Evolutionary conservation across 2,329 filamentous ascomycete genomes (phyloP).

Genomic region (Balansia obtecta): DNA sequence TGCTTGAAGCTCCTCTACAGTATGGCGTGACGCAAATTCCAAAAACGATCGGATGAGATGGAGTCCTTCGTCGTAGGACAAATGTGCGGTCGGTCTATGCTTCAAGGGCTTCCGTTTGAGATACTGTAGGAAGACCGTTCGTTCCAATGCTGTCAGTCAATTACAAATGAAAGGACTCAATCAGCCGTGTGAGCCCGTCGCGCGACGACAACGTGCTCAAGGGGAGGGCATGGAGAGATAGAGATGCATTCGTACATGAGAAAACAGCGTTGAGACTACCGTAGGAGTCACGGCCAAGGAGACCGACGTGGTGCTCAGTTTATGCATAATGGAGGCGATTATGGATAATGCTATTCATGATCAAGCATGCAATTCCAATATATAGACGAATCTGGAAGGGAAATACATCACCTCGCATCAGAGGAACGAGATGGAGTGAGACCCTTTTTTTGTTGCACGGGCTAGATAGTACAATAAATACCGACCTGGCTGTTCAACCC

Average conservation of each 20-base stretch:
- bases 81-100: conserved; percentile 75
- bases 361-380: neutral
- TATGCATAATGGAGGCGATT: conserved; percentile 26
- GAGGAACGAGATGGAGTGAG: neutral
- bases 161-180: neutral
- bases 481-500: too few relatives aligned
- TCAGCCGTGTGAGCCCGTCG: neutral
- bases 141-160: neutral
- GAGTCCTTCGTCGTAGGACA: conserved; percentile 90
- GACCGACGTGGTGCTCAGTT: conserved; percentile 69
- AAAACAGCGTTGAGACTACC: conserved; percentile 73
- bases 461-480: too few relatives aligned
- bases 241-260: conserved; percentile 50
- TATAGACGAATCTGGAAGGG: neutral
- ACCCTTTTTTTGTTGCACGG: too few relatives aligned
- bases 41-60: conserved; percentile 81
- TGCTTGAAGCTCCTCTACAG: conserved; percentile 82
- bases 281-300: conserved; percentile 77
- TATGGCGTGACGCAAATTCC: conserved; percentile 72
- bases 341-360: neutral
- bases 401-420: neutral
- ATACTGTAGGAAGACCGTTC: conserved; percentile 42
- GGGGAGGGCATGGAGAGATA: neutral
- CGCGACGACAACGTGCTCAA: neutral
- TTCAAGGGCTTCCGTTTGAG: conserved; percentile 63